Percentiles rank a stretch among this genome's conserved stretches.
phyloP scores from a whole-genome alignment of 495 filamentous ascomycete species.

The Clavariopsis aquatica region DNA sequence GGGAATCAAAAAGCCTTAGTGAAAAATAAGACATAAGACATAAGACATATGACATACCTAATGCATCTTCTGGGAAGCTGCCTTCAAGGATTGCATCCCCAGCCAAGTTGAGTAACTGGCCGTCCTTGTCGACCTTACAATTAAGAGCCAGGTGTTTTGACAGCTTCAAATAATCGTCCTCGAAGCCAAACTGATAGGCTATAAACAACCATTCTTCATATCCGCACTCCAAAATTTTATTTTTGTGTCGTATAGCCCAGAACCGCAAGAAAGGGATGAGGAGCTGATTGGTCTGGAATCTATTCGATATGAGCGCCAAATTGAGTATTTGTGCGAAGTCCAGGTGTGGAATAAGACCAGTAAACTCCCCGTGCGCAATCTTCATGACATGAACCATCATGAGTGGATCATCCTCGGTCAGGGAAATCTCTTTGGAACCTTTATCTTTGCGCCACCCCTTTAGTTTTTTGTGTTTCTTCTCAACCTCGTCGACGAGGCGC shows the following conservation, averaged over 20 bases:
- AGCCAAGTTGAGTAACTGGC: neutral
- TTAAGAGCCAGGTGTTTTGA: slow-evolving; percentile 8
- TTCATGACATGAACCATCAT: slow-evolving; percentile 18
- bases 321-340: slow-evolving; percentile 15
- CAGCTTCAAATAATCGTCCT: slow-evolving; percentile 18
- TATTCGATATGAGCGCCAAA: slow-evolving; percentile 5
- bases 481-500: neutral
- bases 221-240: neutral
- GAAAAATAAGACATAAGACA: too few relatives aligned
- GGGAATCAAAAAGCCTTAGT: too few relatives aligned
- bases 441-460: neutral
- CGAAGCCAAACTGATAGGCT: slow-evolving; percentile 26
- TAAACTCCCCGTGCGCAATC: slow-evolving; percentile 18
- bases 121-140: neutral
- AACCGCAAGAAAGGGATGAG: slow-evolving; percentile 5
- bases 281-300: slow-evolving; percentile 13
- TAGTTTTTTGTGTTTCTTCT: neutral
- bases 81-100: neutral
- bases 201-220: slow-evolving; percentile 22
- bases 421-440: neutral
- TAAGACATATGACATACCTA: too few relatives aligned
- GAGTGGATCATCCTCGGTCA: slow-evolving; percentile 17
- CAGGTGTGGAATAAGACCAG: neutral
- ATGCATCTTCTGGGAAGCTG: neutral
- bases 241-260: neutral